Evolutionary conservation across 768 basidiomycete species (phyloP), one percentile per base, ranked within the genome.

Genomic region (Crucibulum laeve): DNA sequence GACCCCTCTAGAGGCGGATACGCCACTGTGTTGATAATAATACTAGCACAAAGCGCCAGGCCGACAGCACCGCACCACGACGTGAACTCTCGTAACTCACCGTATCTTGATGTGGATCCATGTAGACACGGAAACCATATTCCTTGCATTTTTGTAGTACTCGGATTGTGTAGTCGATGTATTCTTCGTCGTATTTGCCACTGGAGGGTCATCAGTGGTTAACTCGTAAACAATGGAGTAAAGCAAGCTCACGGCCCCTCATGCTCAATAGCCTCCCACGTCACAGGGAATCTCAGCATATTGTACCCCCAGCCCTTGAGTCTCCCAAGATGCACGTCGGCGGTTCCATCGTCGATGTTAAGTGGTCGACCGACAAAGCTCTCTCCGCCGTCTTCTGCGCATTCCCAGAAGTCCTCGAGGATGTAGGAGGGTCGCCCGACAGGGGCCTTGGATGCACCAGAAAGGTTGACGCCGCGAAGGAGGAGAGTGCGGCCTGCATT

Each of bases 61-160:
- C 17, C 7, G 17, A 2, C n/a, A n/a, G n/a, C n/a, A n/a, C n/a
- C n/a, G n/a, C n/a, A n/a, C n/a, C n/a, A n/a, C n/a, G n/a, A n/a
- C n/a, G n/a, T n/a, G n/a, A n/a, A n/a, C n/a, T n/a, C n/a, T n/a
- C n/a, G n/a, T n/a, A n/a, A 78, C 91, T 58, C 59, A 96, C 94
- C 32, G 79, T 77, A 56, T 99, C 95, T 62, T 99, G 96, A 62
- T 99, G 95, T 4, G 95, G 92, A 55, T 97, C 93, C 70, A 99
- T 82, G 63, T 82, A 96, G 10, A 93, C 84, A 58, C 78, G 79
- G 66, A 97, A 96, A 14, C 93, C 95, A 53, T 89, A 85, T 37
- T 87, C 82, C 58, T 93, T 92, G 67, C 91, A 93, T 61, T 93
- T 93, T 17, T 78, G 75, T n/a, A 98, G 73, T 0, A 95, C 83